These are phyloP conservation scores for Didymella arachidicola DNA, from an alignment of 2,329 filamentous ascomycete genomes.

Conservation along the genomic window DNA sequence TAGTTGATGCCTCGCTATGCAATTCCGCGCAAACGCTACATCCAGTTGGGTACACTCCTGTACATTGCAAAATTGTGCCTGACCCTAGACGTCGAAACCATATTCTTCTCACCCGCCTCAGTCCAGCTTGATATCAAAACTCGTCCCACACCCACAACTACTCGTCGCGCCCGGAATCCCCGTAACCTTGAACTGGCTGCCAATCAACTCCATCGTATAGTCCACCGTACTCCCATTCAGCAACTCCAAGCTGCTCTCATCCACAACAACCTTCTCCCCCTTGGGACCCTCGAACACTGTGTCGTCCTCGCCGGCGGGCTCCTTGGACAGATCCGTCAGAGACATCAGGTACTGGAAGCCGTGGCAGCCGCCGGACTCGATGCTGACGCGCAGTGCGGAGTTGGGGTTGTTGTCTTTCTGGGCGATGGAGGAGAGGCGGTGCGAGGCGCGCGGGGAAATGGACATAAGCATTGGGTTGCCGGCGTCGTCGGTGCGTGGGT, in stretches of 20 bases:
- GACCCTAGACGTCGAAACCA: too few relatives aligned
- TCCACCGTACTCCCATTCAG: constrained; percentile 94
- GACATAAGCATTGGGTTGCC: constrained; percentile 84
- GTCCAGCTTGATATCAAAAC: constrained; percentile 82
- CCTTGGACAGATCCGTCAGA: constrained; percentile 69
- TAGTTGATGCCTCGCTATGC: too few relatives aligned
- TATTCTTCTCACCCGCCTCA: background rate
- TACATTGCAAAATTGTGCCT: too few relatives aligned
- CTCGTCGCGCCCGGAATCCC: constrained; percentile 92
- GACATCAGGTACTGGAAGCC: constrained; percentile 98
- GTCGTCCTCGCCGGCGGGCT: constrained; percentile 71
- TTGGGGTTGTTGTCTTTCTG: constrained; percentile 69
- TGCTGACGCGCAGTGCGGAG: constrained; percentile 86
- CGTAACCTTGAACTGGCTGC: constrained; percentile 93
- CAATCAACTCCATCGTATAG: constrained; percentile 94
- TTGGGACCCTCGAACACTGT: constrained; percentile 79
- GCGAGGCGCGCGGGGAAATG: constrained; percentile 78
- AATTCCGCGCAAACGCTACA: too few relatives aligned
- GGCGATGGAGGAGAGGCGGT: constrained; percentile 73
- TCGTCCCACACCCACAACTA: constrained; percentile 96
- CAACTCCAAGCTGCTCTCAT: constrained; percentile 84
- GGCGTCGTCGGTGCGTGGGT: constrained; percentile 81
- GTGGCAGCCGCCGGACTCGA: constrained; percentile 94
- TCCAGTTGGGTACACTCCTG: too few relatives aligned
- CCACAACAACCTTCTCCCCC: constrained; percentile 83